A percentile compares a stretch with the other conserved stretches of the same genome.
Conservation (phyloP, 2,329 filamentous ascomycete genomes). For the Cladorrhinum sp. region DNA sequence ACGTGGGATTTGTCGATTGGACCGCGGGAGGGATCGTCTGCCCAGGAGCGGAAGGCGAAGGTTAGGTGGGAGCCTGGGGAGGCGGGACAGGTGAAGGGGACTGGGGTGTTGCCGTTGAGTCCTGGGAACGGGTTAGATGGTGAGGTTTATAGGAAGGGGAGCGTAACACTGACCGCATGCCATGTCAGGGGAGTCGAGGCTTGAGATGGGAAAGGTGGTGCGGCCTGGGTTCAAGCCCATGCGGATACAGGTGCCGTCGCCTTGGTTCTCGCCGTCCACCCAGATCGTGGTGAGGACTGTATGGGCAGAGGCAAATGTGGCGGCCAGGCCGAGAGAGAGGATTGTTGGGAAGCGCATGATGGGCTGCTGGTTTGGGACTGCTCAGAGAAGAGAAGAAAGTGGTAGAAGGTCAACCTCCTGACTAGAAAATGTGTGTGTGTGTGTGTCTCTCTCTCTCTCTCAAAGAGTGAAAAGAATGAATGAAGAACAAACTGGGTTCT, state of each 20-base stretch:
- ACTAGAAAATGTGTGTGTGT: not conserved
- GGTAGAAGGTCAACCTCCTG: slow-evolving; percentile 1
- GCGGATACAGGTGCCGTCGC: slow-evolving; percentile 68
- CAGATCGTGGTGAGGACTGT: slow-evolving; percentile 63
- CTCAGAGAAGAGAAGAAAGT: not conserved
- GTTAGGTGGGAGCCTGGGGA: slow-evolving; percentile 55
- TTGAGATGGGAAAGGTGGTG: slow-evolving; percentile 55
- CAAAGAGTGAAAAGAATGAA: slow-evolving; percentile 5
- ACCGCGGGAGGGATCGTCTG: slow-evolving; percentile 49
- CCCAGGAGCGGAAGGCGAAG: slow-evolving; percentile 63
- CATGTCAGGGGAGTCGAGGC: slow-evolving; percentile 60
- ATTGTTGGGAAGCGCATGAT: slow-evolving; percentile 38
- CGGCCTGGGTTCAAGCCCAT: slow-evolving; percentile 54
- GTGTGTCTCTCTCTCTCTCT: no score
- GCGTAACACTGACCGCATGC: slow-evolving; percentile 61
- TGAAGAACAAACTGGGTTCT: no score
- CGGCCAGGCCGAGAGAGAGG: slow-evolving; percentile 35
- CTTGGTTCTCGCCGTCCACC: slow-evolving; percentile 60
- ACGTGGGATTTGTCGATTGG: slow-evolving; percentile 21
- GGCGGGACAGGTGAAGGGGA: slow-evolving; percentile 48
- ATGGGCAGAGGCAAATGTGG: slow-evolving; percentile 48
- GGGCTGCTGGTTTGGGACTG: not conserved
- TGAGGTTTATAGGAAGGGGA: slow-evolving; percentile 22
- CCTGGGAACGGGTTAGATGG: slow-evolving; percentile 33
- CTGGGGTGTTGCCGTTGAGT: slow-evolving; percentile 42